phyloP scores from a whole-genome alignment of 2,329 filamentous ascomycete species.

The Sordariomycetes sp. region DNA sequence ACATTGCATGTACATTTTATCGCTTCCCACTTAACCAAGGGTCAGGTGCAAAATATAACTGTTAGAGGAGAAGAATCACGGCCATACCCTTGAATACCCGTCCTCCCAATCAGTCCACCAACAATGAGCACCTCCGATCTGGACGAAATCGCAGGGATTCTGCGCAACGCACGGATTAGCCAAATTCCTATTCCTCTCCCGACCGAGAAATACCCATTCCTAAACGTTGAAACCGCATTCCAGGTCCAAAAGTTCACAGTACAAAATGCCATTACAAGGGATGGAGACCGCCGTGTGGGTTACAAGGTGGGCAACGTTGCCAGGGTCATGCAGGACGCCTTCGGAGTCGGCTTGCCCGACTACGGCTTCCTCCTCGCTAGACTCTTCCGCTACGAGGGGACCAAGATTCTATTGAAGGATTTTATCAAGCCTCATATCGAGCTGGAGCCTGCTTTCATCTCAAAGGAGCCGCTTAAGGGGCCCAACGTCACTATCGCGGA shows the following conservation, averaged over 20 bases:
- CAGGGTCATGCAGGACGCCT: slow-evolving; percentile 16
- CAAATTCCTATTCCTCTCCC: slow-evolving; percentile 10
- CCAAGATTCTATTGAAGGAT: slow-evolving; percentile 8
- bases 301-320: slow-evolving; percentile 16
- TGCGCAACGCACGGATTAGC: slow-evolving; percentile 10
- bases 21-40: background rate
- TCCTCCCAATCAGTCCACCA: background rate
- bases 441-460: slow-evolving; percentile 14
- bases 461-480: slow-evolving; percentile 11
- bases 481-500: slow-evolving; percentile 14
- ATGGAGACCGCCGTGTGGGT: slow-evolving; percentile 12
- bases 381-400: slow-evolving; percentile 13
- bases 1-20: background rate
- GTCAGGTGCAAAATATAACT: background rate
- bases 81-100: background rate
- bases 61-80: background rate
- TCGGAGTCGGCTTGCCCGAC: slow-evolving; percentile 14
- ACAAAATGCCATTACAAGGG: slow-evolving; percentile 8
- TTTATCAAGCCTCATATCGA: slow-evolving; percentile 15
- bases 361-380: slow-evolving; percentile 14
- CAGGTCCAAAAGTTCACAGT: slow-evolving; percentile 11
- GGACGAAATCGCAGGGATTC: slow-evolving; percentile 4
- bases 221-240: slow-evolving; percentile 11
- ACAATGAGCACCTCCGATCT: background rate
- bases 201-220: slow-evolving; percentile 9